Percentiles rank a stretch among this genome's conserved stretches.
phyloP scores from a whole-genome alignment of 257 asterid genomes.

The Solanum piurae region DNA sequence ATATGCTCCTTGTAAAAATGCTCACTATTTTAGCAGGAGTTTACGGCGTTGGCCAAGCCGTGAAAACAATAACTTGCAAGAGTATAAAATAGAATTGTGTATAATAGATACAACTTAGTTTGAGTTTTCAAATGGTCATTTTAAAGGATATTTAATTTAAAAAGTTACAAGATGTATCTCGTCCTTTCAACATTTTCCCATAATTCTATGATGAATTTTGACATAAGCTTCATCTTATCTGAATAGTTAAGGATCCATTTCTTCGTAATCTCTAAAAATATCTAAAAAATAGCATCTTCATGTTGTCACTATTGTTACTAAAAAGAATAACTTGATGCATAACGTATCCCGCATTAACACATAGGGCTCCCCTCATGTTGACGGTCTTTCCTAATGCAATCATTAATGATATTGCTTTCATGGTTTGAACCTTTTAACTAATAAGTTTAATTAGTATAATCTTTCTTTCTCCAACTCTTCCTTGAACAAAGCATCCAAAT shows the following conservation, averaged over 20 bases:
- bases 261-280: background rate
- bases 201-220: background rate
- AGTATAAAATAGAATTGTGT: background rate
- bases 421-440: background rate
- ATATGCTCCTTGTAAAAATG: background rate
- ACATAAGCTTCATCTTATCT: background rate
- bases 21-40: background rate
- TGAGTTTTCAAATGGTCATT: background rate
- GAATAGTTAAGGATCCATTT: background rate
- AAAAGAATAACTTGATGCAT: rapidly evolving
- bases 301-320: background rate
- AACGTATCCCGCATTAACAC: rapidly evolving
- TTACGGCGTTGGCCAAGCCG: background rate
- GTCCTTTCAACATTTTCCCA: background rate
- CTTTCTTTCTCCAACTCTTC: background rate
- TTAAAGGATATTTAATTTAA: background rate
- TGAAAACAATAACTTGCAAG: background rate
- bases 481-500: background rate
- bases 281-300: background rate
- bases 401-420: background rate
- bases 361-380: rapidly evolving
- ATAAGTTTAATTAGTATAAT: background rate
- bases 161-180: background rate
- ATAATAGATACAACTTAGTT: background rate
- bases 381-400: rapidly evolving